These are phyloP conservation scores for Aspergillus vadensis DNA, from an alignment of 2,329 filamentous ascomycete species.

Conservation along the genomic window DNA sequence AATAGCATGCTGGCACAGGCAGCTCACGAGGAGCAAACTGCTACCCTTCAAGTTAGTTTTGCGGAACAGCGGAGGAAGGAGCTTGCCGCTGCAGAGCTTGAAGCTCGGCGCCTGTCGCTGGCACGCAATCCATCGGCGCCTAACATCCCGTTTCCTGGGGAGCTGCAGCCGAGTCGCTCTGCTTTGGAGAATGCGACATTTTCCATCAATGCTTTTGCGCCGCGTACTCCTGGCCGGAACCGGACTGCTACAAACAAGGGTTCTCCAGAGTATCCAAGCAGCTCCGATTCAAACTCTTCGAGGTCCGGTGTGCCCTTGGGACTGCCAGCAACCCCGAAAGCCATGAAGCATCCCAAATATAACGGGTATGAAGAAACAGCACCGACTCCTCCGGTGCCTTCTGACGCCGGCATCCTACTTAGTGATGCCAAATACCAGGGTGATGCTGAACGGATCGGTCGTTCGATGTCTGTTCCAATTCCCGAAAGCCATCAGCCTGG, in stretches of 20 bases:
- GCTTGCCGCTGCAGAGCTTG: constrained; percentile 78
- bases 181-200: constrained; percentile 49
- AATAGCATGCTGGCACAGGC: constrained; percentile 21
- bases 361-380: constrained; percentile 48
- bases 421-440: constrained; percentile 41
- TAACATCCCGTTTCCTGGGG: constrained; percentile 72
- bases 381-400: constrained; percentile 58
- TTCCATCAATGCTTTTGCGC: constrained; percentile 34
- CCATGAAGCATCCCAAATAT: constrained; percentile 80
- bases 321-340: constrained; percentile 86
- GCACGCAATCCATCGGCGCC: constrained; percentile 78
- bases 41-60: constrained; percentile 43
- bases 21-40: constrained; percentile 24
- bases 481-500: constrained; percentile 29
- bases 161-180: constrained; percentile 47
- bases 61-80: constrained; percentile 71
- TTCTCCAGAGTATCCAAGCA: constrained; percentile 44
- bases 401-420: constrained; percentile 44
- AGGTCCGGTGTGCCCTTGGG: constrained; percentile 62
- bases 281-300: constrained; percentile 43
- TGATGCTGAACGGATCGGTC: constrained; percentile 38
- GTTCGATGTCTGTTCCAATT: constrained; percentile 45
- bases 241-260: constrained; percentile 36
- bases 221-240: constrained; percentile 34
- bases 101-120: constrained; percentile 82